These are phyloP conservation scores for Arachis hypogaea DNA, from an alignment of 306 rosid species.

Conservation along the genomic window DNA sequence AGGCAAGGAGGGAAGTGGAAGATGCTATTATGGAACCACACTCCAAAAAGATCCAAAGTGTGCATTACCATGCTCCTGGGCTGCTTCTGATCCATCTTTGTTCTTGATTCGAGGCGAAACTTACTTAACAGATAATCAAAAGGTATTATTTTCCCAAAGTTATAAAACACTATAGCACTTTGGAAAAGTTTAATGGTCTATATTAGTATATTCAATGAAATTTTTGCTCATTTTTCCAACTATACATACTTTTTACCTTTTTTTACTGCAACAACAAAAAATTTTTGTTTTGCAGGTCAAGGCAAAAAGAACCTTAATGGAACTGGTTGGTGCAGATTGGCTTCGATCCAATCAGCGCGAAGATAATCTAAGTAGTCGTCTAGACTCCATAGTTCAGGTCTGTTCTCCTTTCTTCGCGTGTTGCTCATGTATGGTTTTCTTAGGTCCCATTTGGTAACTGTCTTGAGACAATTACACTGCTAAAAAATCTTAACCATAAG, in stretches of 20 bases:
- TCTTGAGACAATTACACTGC: no score
- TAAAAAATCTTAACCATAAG: slow-evolving; percentile 7
- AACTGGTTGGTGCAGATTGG: slow-evolving; percentile 90
- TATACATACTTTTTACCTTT: not conserved
- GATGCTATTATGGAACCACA: slow-evolving; percentile 67
- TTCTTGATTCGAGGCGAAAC: slow-evolving; percentile 78
- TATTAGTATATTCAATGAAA: not conserved
- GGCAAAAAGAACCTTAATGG: slow-evolving; percentile 70
- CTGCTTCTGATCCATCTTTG: slow-evolving; percentile 77
- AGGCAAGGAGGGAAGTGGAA: slow-evolving; percentile 49
- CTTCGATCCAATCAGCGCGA: slow-evolving; percentile 63
- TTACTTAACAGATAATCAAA: slow-evolving; percentile 63
- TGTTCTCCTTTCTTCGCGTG: slow-evolving; percentile 15
- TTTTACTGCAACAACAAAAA: not conserved
- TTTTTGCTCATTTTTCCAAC: not conserved
- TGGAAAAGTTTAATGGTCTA: not conserved
- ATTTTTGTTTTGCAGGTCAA: slow-evolving; percentile 55
- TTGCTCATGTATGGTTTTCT: not conserved
- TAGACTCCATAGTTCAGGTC: slow-evolving; percentile 76
- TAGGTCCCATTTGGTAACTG: not conserved
- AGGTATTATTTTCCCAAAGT: slow-evolving; percentile 47
- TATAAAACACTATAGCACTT: not conserved
- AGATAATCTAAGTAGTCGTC: slow-evolving; percentile 76
- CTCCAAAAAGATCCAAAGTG: slow-evolving; percentile 68
- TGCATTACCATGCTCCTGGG: slow-evolving; percentile 68